Base-by-base conservation (phyloP, 352 stramenopile genomes). In the Phytophthora sp. region DNA sequence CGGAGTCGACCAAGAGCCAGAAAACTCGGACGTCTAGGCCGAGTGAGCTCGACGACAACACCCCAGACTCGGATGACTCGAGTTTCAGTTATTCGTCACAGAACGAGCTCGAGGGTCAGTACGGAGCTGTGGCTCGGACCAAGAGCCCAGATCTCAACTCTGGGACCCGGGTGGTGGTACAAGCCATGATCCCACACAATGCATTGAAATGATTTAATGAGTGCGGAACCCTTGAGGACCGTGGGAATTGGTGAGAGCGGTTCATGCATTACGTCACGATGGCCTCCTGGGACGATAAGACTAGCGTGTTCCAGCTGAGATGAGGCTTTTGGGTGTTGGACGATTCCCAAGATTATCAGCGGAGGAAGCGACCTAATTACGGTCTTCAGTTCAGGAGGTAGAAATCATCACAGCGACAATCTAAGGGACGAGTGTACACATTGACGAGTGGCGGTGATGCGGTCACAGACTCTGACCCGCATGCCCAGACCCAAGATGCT, bases 251-350 rank as follows among this genome's bases (percentile, higher is more conserved):
- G 45, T 53, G 45, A 28, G 28, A 53, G 15, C 30, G 45, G 6
- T 53, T 53, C 45, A 53, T 53, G 45, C 28, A 53, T 12, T 53
- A 41, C 1, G 45, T 28, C 5, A 53, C 45, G 0, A 53, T 53
- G 28, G 28, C 45, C 3, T 28, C 45, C 4, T 31, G 28, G 28
- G 28, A 53, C 13, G 18, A 53, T 10, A 38, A 30, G 13, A 53
- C 28, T 8, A 27, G 28, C 12, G 21, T 34, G 17, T 9, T 48
- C 13, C 23, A 48, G 13, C 12, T 48, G 4, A 17, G 41, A 20
- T 53, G 44, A 53, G 44, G 13, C 27, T 53, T 13, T 30, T 17
- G 5, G 26, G 44, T 28, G 0, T 8, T 53, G 17, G 39, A 53
- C 2, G 44, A 53, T 15, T 53, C 2, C 28, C 28, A 32, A 32